phyloP scores from a whole-genome alignment of 2,329 filamentous ascomycete genomes.

The Hypoxylon sp. region DNA sequence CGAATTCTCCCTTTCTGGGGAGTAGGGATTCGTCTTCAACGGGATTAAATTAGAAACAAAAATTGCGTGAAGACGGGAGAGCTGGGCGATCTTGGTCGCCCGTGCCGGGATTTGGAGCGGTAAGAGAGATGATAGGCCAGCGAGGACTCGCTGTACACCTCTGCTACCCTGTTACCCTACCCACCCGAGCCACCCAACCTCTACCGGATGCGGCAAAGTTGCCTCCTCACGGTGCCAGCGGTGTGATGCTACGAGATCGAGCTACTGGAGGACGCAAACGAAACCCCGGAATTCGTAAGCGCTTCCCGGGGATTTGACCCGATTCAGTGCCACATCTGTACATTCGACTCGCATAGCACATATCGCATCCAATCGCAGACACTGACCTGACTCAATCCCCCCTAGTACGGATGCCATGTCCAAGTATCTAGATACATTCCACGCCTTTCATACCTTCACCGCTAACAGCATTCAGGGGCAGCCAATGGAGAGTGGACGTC shows the following conservation, averaged over 20 bases:
- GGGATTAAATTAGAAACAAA: slow-evolving; percentile 25
- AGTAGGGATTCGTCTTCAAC: not conserved
- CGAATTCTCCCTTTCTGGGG: not conserved
- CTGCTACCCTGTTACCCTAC: slow-evolving; percentile 3
- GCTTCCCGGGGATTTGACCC: slow-evolving; percentile 16
- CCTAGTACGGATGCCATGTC: too few relatives aligned
- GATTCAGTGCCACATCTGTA: slow-evolving; percentile 16
- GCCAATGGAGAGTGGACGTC: not conserved
- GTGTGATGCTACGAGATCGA: slow-evolving; percentile 13
- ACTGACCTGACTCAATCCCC: too few relatives aligned
- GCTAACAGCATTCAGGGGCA: not conserved
- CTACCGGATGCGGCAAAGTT: slow-evolving; percentile 13
- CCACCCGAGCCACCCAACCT: too few relatives aligned
- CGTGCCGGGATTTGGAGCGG: slow-evolving; percentile 15
- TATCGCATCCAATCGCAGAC: not conserved
- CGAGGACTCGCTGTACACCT: slow-evolving; percentile 4
- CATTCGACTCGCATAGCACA: slow-evolving; percentile 4
- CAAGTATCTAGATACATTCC: slow-evolving; percentile 6
- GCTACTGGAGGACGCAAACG: slow-evolving; percentile 6
- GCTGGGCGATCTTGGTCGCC: slow-evolving; percentile 16
- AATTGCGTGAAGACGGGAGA: slow-evolving; percentile 3
- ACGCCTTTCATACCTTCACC: not conserved
- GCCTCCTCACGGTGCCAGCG: slow-evolving; percentile 26
- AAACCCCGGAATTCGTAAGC: slow-evolving; percentile 31
- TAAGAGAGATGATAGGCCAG: slow-evolving; percentile 23